Evolutionary conservation across 192 early-diverging fungal species (phyloP).

Genomic region (Backusella psychrophila): DNA sequence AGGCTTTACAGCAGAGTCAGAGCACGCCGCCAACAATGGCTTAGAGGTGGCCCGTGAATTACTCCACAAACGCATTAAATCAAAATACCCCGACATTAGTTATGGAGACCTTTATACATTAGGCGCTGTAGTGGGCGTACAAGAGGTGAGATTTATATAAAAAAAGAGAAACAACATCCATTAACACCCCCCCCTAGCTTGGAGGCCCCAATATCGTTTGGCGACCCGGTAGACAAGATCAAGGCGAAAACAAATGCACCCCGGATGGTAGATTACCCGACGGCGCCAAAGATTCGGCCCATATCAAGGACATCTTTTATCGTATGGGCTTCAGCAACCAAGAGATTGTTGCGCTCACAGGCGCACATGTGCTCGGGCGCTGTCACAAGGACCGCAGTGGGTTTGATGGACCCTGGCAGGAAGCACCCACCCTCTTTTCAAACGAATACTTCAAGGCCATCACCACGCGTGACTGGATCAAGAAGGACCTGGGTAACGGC

Average conservation of each 20-base stretch:
- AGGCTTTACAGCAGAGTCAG: conserved; percentile 59
- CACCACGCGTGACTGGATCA: conserved; percentile 75
- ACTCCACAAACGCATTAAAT: conserved; percentile 69
- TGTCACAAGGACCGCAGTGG: conserved; percentile 77
- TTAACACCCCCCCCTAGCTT: conserved; percentile 13
- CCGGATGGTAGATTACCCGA: conserved; percentile 83
- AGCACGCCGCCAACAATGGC: conserved; percentile 75
- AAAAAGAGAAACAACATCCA: neutral
- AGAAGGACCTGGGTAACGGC: conserved; percentile 65
- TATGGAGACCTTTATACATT: conserved; percentile 85
- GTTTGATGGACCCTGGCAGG: conserved; percentile 88
- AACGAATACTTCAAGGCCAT: conserved; percentile 88
- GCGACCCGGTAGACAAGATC: conserved; percentile 66
- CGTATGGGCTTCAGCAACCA: conserved; percentile 75
- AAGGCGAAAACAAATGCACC: conserved; percentile 43
- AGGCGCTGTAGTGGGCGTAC: conserved; percentile 73
- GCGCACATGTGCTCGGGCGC: conserved; percentile 76
- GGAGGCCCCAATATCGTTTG: conserved; percentile 77
- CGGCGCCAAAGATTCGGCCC: conserved; percentile 59
- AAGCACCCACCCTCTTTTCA: conserved; percentile 84
- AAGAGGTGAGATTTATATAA: conserved; percentile 47
- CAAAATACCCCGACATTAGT: conserved; percentile 77
- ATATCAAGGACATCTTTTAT: conserved; percentile 78
- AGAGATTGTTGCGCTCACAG: conserved; percentile 81
- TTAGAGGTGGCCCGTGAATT: conserved; percentile 68